Evolutionary conservation across 345 rosid species (phyloP), one percentile per base, ranked within the genome.

Genomic region (Nephelium lappaceum): DNA sequence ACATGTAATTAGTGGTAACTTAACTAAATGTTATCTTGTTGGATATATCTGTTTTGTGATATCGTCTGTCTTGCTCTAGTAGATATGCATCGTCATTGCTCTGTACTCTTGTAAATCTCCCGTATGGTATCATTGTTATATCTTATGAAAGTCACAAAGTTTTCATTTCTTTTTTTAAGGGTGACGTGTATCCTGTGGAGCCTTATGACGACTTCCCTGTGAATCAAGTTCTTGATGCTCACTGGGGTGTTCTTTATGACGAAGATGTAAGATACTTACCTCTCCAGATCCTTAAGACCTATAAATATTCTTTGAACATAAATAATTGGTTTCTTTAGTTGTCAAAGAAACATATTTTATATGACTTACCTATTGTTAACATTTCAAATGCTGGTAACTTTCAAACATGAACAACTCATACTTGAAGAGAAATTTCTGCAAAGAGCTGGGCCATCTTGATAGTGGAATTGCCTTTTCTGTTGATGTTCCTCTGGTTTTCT

Each of bases 181-280:
- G 99, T 61, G 99, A 93, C 80, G 98, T 95, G 78, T 95, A 95
- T 88, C 99, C 99, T 25, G 93, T 92, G 83, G 98, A 94, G 81
- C 87, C 91, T 39, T 85, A 81, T 78, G 87, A 86, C 53, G 78
- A 78, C 75, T 80, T 87, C 80, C n/a, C 65, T 0, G 25, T 78
- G 70, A 81, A 86, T 80, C 95, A 89, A 78, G 86, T 95, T 82
- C 99, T 95, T 55, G 97, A 95, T 82, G 95, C 99, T 74, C 98
- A 93, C 31, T 95, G 98, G 99, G 99, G 99, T 53, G 89, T 88
- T 80, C 97, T 94, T 69, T 79, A 83, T 74, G 97, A 91, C 6
- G 97, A 89, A 77, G 99, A 95, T 85, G 99, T 95, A 90, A 88
- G 95, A 82, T 61, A 41, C 38, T 55, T 65, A 6, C 15, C 45